These are phyloP conservation scores for Leptographium radiaticola DNA, from an alignment of 2,329 filamentous ascomycete genomes.

Conservation along the genomic window DNA sequence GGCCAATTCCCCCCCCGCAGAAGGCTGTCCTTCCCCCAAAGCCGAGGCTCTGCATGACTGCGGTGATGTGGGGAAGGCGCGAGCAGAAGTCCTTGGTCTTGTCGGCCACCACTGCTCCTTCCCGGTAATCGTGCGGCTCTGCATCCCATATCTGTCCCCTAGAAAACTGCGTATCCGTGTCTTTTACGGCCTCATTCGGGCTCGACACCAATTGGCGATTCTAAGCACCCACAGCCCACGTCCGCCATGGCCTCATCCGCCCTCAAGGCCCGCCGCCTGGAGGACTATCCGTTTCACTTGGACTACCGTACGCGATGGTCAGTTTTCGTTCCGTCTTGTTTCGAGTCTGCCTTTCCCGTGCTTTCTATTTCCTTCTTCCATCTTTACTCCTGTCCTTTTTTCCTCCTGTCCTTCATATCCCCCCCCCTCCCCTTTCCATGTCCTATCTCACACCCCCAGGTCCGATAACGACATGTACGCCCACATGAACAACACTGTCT, in stretches of 20 bases:
- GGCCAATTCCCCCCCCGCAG: neutral
- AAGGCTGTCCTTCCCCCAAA: neutral
- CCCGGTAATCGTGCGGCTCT: no score
- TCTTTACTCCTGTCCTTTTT: no score
- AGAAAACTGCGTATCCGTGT: no score
- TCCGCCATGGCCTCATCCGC: conserved; percentile 20
- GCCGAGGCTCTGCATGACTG: conserved; percentile 3
- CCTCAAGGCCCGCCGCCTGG: conserved; percentile 49
- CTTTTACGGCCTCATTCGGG: no score
- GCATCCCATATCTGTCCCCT: no score
- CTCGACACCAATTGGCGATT: neutral
- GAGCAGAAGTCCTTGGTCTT: no score
- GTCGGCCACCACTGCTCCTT: no score
- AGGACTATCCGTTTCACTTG: conserved; percentile 65
- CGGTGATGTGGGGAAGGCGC: no score
- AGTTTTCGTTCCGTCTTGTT: conserved; percentile 8
- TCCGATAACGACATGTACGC: conserved; percentile 91
- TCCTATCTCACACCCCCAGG: conserved; percentile 32
- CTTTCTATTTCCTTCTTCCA: no score
- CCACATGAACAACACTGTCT: conserved; percentile 85
- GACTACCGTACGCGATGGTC: conserved; percentile 84
- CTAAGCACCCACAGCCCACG: neutral
- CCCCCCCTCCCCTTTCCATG: neutral
- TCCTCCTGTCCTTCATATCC: neutral
- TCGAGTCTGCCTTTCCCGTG: neutral